Base-by-base conservation (phyloP, 257 asterid species). In the Primulina huaijiensis region DNA sequence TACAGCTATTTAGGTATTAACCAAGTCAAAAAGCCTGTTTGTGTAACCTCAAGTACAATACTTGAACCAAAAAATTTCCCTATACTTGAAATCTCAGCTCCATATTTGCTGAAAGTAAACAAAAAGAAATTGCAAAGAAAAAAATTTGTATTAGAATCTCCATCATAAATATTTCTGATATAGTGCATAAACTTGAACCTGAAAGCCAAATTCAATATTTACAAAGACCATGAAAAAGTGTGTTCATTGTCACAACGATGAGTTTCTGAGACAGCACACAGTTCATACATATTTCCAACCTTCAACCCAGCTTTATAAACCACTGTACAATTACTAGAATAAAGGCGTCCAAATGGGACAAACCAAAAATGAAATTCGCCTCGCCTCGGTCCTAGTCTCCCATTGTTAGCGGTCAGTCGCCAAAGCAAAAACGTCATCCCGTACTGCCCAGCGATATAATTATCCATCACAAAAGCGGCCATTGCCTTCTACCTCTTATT, bases 261-360 rank as follows among this genome's bases (percentile, higher is more conserved):
- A 46, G 55, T 46, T 46, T 46, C 57, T 50, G 57, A 50, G 57
- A 50, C 57, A 16, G 21, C 57, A 50, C 57, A 50, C 57, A 50
- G 21, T 50, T 17, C n/a, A 50, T 50, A 17, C 21, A 50, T 50
- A 50, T 14, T 43, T 43, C 55, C 19, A 17, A 11, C 50, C 50
- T 40, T 2, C 6, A 3, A 43, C 57, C 20, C 21, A 5, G 57
- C 7, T 43, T 43, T 43, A 14, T 14, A 43, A 43, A 43, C 55
- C n/a, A 43, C 20, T 50, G 21, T 14, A 50, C 57, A 50, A 0
- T 50, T 50, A 50, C 20, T 50, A 14, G 20, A 16, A 50, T 17
- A 14, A 50, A 50, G 21, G 6, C 57, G 8, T 50, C 20, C 17
- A 50, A 50, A 50, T 17, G 57, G 8, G 20, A 43, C 53, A 5